Base-by-base conservation (phyloP, 345 rosid genomes). In the Physaria fendleri region DNA sequence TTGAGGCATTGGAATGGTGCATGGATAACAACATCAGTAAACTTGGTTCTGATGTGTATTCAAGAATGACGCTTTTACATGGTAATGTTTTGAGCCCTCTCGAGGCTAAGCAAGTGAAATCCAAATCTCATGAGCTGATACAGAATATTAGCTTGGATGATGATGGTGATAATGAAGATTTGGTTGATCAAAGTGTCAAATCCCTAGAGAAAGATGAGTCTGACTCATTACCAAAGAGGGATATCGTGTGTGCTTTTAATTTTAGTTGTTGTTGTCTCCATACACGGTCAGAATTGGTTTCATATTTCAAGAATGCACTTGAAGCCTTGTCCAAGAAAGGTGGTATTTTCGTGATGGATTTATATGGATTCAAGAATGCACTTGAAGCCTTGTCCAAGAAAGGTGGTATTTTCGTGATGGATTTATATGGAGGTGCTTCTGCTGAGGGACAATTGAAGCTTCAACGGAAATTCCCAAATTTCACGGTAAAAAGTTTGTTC, bases 221-320 rank as follows among this genome's bases (percentile, higher is more conserved):
- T 53, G 68, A 28, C 44, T 47, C 33, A 1, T 69, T 82, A 30
- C 82, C 84, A 5, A 78, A 83, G 38, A 83, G 92, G 70, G 98
- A 91, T 74, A 85, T 88, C 4, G 79, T 91, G 18, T 91, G 95
- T 56, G 96, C 98, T 68, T 91, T 91, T 59, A 88, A 91, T 68
- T 91, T 80, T 71, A 91, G 98, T 71, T 88, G 96, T 6, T 91
- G 95, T 63, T 88, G 95, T 72, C 92, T 91, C 54, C 96, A 91
- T 57, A 84, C 74, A 66, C 82, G 96, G 41, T 76, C 72, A 6
- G 88, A 88, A 8, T 69, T 88, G 67, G 77, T 91, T 55, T 49
- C 79, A 67, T 88, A 88, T 72, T 91, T 91, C 81, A 82, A 78
- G 70, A 79, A 88, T 45, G 96, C 75, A 41, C 76, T 60, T 29